Percentiles rank a stretch among this genome's conserved stretches.
These are phyloP conservation scores for Phaseolus lunatus DNA, from an alignment of 306 rosid species.

Conservation along the genomic window DNA sequence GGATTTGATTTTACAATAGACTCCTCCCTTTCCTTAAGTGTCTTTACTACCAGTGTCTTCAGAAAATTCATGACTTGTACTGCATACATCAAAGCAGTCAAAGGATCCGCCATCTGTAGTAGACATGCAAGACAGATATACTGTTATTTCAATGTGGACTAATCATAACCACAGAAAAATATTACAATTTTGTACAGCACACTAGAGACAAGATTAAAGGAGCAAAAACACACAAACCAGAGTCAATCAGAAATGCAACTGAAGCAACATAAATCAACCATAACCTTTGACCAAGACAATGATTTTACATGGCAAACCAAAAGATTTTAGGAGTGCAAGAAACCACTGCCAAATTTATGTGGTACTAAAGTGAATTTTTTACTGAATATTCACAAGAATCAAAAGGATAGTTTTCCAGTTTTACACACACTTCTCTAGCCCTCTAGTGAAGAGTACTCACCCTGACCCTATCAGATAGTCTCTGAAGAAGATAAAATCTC, in stretches of 20 bases:
- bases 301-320: conserved; percentile 13
- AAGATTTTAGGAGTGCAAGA: conserved; percentile 15
- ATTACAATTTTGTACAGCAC: conserved; percentile 19
- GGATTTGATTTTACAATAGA: conserved; percentile 67
- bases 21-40: conserved; percentile 81
- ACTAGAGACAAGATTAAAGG: conserved; percentile 5
- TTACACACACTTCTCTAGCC: background rate
- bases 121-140: conserved; percentile 34
- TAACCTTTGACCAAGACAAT: background rate
- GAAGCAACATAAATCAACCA: conserved; percentile 20
- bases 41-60: conserved; percentile 80
- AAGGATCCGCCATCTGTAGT: conserved; percentile 90
- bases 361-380: background rate
- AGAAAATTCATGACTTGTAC: conserved; percentile 99
- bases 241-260: conserved; percentile 26
- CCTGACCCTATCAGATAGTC: background rate
- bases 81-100: conserved; percentile 97
- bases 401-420: background rate
- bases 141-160: conserved; percentile 31
- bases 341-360: background rate
- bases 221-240: background rate
- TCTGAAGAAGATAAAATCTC: background rate
- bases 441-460: background rate
- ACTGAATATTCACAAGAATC: conserved; percentile 32
- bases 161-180: conserved; percentile 28